Evolutionary conservation across 345 rosid species (phyloP).

Genomic region (Brassica incana): DNA sequence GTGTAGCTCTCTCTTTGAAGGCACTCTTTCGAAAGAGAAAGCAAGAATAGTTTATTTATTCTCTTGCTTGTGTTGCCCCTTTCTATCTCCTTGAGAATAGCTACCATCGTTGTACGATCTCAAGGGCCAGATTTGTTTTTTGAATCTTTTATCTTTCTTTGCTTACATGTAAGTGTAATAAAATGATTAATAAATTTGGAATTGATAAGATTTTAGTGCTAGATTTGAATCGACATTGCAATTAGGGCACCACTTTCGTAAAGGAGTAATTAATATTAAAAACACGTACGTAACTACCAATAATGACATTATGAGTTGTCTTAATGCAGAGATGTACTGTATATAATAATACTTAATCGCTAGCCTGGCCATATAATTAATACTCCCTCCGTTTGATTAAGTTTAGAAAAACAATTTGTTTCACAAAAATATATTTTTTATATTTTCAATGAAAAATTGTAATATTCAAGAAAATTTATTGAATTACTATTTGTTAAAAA

Average conservation of each 20-base stretch:
- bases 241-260: not conserved
- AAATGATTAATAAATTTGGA: constrained; percentile 3
- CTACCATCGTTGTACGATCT: not conserved
- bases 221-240: not conserved
- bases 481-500: too few relatives aligned
- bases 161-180: not conserved
- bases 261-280: not conserved
- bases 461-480: too few relatives aligned
- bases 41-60: not conserved
- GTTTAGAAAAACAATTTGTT: too few relatives aligned
- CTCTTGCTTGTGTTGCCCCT: constrained; percentile 1
- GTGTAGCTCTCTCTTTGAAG: not conserved
- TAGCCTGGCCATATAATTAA: not conserved
- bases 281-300: not conserved
- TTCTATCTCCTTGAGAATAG: constrained; percentile 25
- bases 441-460: too few relatives aligned
- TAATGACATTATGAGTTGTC: constrained; percentile 17
- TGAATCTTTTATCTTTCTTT: not conserved
- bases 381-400: too few relatives aligned
- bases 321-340: not conserved
- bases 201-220: constrained; percentile 1
- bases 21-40: not conserved
- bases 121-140: not conserved
- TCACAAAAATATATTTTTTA: too few relatives aligned
- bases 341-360: not conserved